Base-by-base conservation (phyloP, 345 rosid species). In the Cardiospermum halicacabum region DNA sequence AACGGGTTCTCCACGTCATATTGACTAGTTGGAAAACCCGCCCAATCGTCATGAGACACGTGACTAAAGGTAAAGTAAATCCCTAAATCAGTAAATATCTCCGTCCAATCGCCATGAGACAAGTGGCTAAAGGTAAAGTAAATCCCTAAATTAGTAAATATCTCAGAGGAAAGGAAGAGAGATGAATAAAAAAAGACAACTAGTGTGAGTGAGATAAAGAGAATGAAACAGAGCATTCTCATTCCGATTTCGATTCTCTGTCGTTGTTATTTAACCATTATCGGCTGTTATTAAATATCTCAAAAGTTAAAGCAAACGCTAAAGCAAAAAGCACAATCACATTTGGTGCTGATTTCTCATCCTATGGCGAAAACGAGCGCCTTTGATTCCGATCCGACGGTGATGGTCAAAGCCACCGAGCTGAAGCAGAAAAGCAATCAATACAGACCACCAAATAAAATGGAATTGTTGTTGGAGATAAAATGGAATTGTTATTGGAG, bases 401-500 rank as follows among this genome's bases (percentile, higher is more conserved):
- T 50, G 56, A 79, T 66, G 75, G 82, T 84, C 4, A 84, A 74
- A 54, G 87, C 83, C 4, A 77, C 67, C 25, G 99, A 87, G 69
- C 63, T 91, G 62, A 89, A 89, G 78, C 84, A 77, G 26, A 91
- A 91, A 69, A n/a, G n/a, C n/a, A n/a, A n/a, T n/a, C n/a, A n/a
- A n/a, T n/a, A n/a, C n/a, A n/a, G n/a, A n/a, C n/a, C n/a, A n/a
- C n/a, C n/a, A n/a, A n/a, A n/a, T n/a, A n/a, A n/a, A n/a, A n/a
- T n/a, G n/a, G n/a, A n/a, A n/a, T n/a, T n/a, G n/a, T n/a, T n/a
- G n/a, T n/a, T n/a, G n/a, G n/a, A n/a, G n/a, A n/a, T n/a, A n/a
- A n/a, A n/a, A n/a, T n/a, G n/a, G n/a, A n/a, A n/a, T n/a, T n/a
- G n/a, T n/a, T n/a, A n/a, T n/a, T n/a, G n/a, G n/a, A n/a, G n/a